A percentile compares a stretch with the other conserved stretches of the same genome.
Conservation (phyloP, 495 filamentous ascomycete genomes). For the Barbatosphaeria neglecta region DNA sequence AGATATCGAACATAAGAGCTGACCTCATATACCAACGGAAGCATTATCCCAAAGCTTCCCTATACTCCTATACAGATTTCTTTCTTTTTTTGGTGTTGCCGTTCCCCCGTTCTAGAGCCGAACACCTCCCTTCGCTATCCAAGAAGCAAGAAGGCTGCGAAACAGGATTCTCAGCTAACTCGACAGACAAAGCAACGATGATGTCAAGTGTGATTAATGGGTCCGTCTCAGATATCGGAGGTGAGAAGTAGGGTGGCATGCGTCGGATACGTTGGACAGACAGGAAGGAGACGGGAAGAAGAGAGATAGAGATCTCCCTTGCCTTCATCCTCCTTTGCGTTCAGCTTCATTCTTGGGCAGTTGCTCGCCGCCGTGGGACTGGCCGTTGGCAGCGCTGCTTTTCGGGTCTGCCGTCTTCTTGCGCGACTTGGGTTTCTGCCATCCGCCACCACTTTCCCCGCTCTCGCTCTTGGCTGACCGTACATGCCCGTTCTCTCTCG, state of each 20-base stretch:
- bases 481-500: slow-evolving; percentile 33
- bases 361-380: slow-evolving; percentile 33
- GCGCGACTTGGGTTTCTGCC: slow-evolving; percentile 37
- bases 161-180: neutral
- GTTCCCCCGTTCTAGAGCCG: neutral
- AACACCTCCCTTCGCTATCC: neutral
- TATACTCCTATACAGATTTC: neutral
- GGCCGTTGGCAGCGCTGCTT: slow-evolving; percentile 17
- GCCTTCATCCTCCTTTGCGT: slow-evolving; percentile 39
- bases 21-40: neutral
- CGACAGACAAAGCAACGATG: neutral
- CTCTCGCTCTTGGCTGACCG: slow-evolving; percentile 39
- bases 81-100: neutral
- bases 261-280: neutral
- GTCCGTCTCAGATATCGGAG: neutral
- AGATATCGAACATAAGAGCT: neutral
- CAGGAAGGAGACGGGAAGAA: too few relatives aligned
- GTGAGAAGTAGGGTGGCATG: neutral
- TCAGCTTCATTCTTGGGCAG: slow-evolving; percentile 38
- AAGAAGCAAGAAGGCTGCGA: too few relatives aligned
- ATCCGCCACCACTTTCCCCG: slow-evolving; percentile 24
- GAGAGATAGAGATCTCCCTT: neutral
- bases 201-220: neutral
- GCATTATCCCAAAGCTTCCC: neutral
- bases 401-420: slow-evolving; percentile 33